Percentiles rank a stretch among this genome's conserved stretches.
Conservation (phyloP, 441 rosid species). For the Kokia cookei region DNA sequence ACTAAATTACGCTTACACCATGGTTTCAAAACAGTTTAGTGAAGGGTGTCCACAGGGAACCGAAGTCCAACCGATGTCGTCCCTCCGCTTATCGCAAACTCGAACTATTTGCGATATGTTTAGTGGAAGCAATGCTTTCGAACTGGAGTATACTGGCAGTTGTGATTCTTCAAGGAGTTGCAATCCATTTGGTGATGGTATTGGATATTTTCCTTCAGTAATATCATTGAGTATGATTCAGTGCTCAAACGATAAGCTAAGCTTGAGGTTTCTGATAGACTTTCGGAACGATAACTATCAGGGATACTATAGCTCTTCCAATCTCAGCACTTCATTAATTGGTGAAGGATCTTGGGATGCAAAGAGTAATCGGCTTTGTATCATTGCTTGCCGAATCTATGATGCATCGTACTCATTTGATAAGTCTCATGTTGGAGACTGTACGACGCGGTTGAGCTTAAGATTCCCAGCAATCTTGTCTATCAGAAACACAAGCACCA, state of each 20-base stretch:
- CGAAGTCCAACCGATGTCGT: conserved; percentile 6
- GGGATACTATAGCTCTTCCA: conserved; percentile 5
- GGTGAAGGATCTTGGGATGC: conserved; percentile 37
- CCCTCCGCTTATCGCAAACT: neutral
- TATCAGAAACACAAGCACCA: conserved; percentile 12
- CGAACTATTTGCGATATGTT: conserved; percentile 18
- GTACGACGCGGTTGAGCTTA: conserved; percentile 23
- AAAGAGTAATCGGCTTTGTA: conserved; percentile 13
- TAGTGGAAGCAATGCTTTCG: neutral
- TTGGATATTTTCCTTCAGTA: conserved; percentile 9
- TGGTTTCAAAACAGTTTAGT: neutral
- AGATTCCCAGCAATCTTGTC: conserved; percentile 29
- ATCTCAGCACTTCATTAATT: conserved; percentile 4
- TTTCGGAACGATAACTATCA: conserved; percentile 1
- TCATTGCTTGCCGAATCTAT: conserved; percentile 25
- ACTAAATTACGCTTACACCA: conserved; percentile 14
- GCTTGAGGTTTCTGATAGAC: conserved; percentile 20
- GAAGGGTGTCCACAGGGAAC: neutral
- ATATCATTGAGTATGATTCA: conserved; percentile 6
- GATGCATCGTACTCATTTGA: conserved; percentile 9
- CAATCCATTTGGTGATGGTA: conserved; percentile 13
- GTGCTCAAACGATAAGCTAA: conserved; percentile 19
- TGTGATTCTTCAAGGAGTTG: conserved; percentile 25
- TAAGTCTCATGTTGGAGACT: conserved; percentile 25
- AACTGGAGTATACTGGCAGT: conserved; percentile 10